Percentiles rank a stretch among this genome's conserved stretches.
Evolutionary conservation across 2,329 filamentous ascomycete species (phyloP).

Genomic region (Fusarium pseudoanthophilum): DNA sequence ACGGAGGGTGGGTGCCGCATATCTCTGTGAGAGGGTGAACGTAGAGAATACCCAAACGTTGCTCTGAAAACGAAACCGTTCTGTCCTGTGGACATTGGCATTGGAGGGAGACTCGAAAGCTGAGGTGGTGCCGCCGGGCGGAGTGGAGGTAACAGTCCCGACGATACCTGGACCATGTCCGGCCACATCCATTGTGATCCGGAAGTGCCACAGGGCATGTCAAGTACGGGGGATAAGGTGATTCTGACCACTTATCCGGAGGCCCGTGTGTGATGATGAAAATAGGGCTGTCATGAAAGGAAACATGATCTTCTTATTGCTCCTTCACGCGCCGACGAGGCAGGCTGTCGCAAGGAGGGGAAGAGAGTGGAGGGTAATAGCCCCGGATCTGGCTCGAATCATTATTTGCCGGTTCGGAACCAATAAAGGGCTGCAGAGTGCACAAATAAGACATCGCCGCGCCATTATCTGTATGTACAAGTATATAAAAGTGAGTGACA

Average conservation of each 20-base stretch:
- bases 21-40: slow-evolving; percentile 14
- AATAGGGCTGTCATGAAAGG: background rate
- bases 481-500: background rate
- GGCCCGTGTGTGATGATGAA: background rate
- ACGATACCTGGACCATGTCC: slow-evolving; percentile 36
- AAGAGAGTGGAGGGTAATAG: slow-evolving; percentile 28
- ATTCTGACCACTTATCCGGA: slow-evolving; percentile 7
- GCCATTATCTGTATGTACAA: background rate
- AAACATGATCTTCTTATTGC: background rate
- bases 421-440: slow-evolving; percentile 8
- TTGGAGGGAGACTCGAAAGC: background rate
- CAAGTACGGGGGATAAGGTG: background rate
- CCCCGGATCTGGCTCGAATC: slow-evolving; percentile 30
- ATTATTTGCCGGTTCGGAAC: slow-evolving; percentile 31
- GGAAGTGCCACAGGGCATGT: slow-evolving; percentile 12
- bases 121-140: slow-evolving; percentile 12
- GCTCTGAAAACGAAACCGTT: slow-evolving; percentile 1
- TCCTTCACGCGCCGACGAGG: background rate
- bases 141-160: slow-evolving; percentile 26
- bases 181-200: slow-evolving; percentile 8
- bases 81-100: slow-evolving; percentile 4
- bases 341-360: slow-evolving; percentile 8
- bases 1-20: slow-evolving; percentile 14
- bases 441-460: background rate
- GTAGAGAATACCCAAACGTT: background rate